A percentile compares a stretch with the other conserved stretches of the same genome.
phyloP scores from a whole-genome alignment of 768 basidiomycete genomes.

The Trametes cingulata region DNA sequence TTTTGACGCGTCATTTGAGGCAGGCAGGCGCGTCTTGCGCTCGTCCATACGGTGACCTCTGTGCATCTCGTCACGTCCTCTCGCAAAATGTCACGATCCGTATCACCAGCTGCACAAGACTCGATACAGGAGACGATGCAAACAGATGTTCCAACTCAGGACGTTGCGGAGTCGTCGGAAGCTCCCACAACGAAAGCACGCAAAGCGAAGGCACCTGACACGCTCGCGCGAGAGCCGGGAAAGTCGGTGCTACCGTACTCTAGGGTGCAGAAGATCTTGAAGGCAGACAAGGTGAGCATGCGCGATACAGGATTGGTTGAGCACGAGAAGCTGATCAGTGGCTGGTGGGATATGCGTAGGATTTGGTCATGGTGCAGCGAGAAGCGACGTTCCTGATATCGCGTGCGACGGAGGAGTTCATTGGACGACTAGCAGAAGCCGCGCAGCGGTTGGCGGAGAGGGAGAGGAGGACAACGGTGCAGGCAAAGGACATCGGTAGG shows the following conservation, averaged over 20 bases:
- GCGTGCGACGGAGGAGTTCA: slow-evolving; percentile 86
- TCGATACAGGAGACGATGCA: neutral
- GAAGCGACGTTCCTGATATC: slow-evolving; percentile 82
- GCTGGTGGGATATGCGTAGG: slow-evolving; percentile 47
- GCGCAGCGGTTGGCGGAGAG: slow-evolving; percentile 67
- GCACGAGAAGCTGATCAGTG: neutral
- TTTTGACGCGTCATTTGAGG: neutral
- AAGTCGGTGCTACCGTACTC: slow-evolving; percentile 75
- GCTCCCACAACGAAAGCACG: slow-evolving; percentile 13
- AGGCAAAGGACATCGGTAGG: slow-evolving; percentile 79
- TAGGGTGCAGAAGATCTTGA: slow-evolving; percentile 81
- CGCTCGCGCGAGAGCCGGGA: slow-evolving; percentile 45
- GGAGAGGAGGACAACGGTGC: slow-evolving; percentile 74
- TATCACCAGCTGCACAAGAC: neutral
- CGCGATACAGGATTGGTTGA: neutral
- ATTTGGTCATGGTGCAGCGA: slow-evolving; percentile 71
- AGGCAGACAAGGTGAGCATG: slow-evolving; percentile 72
- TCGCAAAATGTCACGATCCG: neutral
- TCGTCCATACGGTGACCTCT: no score
- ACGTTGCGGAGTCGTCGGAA: neutral
- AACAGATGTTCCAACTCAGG: neutral
- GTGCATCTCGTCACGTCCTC: neutral
- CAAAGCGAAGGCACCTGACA: slow-evolving; percentile 19
- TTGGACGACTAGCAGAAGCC: slow-evolving; percentile 71
- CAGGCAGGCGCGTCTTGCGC: neutral